These are phyloP conservation scores for Nakazawaea populi DNA, from an alignment of 805 yeast genomes.

Conservation along the genomic window DNA sequence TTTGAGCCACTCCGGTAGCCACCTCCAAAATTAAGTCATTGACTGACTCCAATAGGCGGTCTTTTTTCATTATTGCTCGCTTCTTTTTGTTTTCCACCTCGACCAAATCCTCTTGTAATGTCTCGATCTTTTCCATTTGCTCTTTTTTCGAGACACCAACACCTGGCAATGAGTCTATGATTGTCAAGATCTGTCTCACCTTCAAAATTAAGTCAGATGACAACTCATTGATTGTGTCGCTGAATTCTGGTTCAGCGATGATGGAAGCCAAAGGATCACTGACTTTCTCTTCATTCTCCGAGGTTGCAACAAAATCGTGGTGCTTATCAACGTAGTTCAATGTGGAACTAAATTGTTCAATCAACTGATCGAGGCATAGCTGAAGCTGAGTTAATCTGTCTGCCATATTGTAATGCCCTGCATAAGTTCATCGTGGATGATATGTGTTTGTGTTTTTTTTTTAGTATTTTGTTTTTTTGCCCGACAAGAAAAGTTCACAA, in stretches of 20 bases:
- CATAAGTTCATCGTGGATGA: no score
- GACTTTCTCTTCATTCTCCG: constrained; percentile 47
- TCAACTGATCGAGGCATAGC: constrained; percentile 75
- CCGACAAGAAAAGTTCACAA: no score
- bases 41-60: constrained; percentile 52
- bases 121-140: constrained; percentile 60
- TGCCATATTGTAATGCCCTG: constrained; percentile 40
- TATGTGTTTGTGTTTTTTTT: background rate
- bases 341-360: constrained; percentile 77
- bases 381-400: constrained; percentile 90
- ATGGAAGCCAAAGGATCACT: constrained; percentile 58
- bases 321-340: constrained; percentile 74
- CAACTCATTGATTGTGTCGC: constrained; percentile 61
- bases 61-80: constrained; percentile 56
- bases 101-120: constrained; percentile 55
- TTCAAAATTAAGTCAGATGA: constrained; percentile 81
- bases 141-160: constrained; percentile 76
- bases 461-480: no score
- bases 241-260: constrained; percentile 30
- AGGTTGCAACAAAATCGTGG: constrained; percentile 51
- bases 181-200: constrained; percentile 77
- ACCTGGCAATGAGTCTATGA: constrained; percentile 89
- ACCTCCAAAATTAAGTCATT: constrained; percentile 60
- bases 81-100: constrained; percentile 54
- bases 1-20: constrained; percentile 46